phyloP scores from a whole-genome alignment of 2,329 filamentous ascomycete species.

The Ambrosiella beaveri region DNA sequence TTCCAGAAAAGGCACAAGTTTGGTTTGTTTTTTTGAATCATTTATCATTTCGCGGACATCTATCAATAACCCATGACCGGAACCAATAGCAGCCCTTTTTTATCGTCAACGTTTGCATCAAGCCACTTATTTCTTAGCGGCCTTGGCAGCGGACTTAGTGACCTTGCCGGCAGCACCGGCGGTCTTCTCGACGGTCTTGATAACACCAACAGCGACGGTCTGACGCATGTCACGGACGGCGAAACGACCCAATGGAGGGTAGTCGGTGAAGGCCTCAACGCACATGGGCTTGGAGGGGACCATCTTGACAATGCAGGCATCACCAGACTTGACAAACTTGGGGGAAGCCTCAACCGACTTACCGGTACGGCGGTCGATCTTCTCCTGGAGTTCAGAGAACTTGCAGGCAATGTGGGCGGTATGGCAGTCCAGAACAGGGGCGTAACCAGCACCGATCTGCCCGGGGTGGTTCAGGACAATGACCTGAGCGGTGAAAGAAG shows the following conservation, averaged over 20 bases:
- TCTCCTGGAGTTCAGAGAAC: slow-evolving; percentile 98
- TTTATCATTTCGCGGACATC: slow-evolving; percentile 11
- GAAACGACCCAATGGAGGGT: slow-evolving; percentile 98
- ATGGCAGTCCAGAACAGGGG: slow-evolving; percentile 98
- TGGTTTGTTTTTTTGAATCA: background rate
- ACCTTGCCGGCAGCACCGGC: slow-evolving; percentile 42
- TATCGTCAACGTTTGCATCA: slow-evolving; percentile 8
- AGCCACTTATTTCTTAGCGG: slow-evolving; percentile 50
- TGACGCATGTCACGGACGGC: slow-evolving; percentile 97
- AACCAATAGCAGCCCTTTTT: slow-evolving; percentile 9
- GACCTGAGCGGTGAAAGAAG: slow-evolving; percentile 98
- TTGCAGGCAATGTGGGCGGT: slow-evolving; percentile 99
- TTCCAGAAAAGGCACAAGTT: background rate
- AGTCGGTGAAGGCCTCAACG: slow-evolving; percentile 99
- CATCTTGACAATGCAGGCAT: slow-evolving; percentile 99
- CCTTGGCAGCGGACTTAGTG: slow-evolving; percentile 57
- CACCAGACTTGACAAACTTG: slow-evolving; percentile 99
- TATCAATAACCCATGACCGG: slow-evolving; percentile 6
- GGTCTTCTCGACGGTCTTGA: slow-evolving; percentile 68
- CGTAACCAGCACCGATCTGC: slow-evolving; percentile 98
- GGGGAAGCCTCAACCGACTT: slow-evolving; percentile 82
- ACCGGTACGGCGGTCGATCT: slow-evolving; percentile 99
- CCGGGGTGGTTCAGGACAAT: slow-evolving; percentile 99
- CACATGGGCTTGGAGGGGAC: slow-evolving; percentile 99
- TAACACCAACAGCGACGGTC: slow-evolving; percentile 86